phyloP scores from a whole-genome alignment of 257 asterid species.

The Prunella vulgaris region DNA sequence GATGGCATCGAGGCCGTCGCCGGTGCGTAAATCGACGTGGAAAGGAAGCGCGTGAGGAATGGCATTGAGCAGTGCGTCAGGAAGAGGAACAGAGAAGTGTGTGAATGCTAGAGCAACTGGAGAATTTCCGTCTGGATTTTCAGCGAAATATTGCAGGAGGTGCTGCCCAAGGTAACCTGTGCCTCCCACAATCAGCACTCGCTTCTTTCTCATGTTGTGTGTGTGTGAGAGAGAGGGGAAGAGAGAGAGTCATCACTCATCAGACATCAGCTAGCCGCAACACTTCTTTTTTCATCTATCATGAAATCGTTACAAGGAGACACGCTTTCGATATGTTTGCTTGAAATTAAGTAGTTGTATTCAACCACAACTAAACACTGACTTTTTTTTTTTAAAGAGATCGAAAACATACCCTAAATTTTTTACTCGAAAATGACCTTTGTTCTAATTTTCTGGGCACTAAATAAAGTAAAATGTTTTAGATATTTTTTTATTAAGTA shows the following conservation, averaged over 20 bases:
- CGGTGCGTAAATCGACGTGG: slow-evolving; percentile 60
- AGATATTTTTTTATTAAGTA: too few relatives aligned
- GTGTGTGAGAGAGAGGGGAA: neutral
- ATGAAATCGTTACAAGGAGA: neutral
- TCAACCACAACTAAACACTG: too few relatives aligned
- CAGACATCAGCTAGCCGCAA: neutral
- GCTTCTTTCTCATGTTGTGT: slow-evolving; percentile 37
- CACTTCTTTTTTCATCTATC: neutral
- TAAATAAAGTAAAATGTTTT: too few relatives aligned
- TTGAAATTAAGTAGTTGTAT: too few relatives aligned
- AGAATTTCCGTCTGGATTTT: slow-evolving; percentile 16
- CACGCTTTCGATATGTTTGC: too few relatives aligned
- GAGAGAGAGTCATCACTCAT: neutral
- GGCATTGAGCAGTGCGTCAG: slow-evolving; percentile 52
- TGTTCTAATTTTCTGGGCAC: too few relatives aligned
- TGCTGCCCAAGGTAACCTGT: slow-evolving; percentile 97
- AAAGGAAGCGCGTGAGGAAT: slow-evolving; percentile 59
- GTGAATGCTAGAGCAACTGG: slow-evolving; percentile 60
- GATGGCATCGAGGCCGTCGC: slow-evolving; percentile 52
- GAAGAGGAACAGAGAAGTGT: slow-evolving; percentile 53
- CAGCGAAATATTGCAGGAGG: slow-evolving; percentile 50
- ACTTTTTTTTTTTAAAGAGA: too few relatives aligned
- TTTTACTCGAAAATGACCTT: too few relatives aligned
- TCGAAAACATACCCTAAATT: too few relatives aligned
- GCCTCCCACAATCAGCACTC: slow-evolving; percentile 74